Base-by-base conservation (phyloP, 805 yeast genomes). In the Ascoidea tarda region DNA sequence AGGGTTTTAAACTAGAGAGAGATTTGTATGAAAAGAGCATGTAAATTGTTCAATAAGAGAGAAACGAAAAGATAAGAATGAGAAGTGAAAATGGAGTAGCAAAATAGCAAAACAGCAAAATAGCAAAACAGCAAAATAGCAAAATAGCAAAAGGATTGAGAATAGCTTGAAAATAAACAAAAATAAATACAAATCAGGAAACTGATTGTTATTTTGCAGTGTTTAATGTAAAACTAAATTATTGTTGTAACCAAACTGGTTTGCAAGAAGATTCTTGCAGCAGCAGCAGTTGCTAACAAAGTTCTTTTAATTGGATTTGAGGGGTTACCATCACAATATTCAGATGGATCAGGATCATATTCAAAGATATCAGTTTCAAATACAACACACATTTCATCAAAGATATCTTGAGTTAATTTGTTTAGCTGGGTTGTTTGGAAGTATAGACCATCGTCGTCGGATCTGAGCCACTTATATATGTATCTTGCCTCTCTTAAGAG, bases 221-320 rank as follows among this genome's bases (percentile, higher is more conserved):
- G 28, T 21, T 21, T 21, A 3, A 21, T 21, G 28, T 21, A 21
- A 21, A 21, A 21, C 28, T 21, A 21, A 21, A 21, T 21, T 21
- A 21, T 21, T 21, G 28, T 3, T 21, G 28, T 21, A 21, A 32
- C n/a, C 2, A 8, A n/a, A 16, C 50, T 33, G 6, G 52, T 46
- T n/a, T n/a, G 86, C 66, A 81, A 77, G 66, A 81, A 82, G 4
- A 78, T 73, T 59, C 87, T 73, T 4, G 87, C 87, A 6, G 87
- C 88, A 14, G 85, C 69, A 14, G 78, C 87, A 49, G 72, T 69
- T 4, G 82, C 83, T 68, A 83, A 81, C 59, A 83, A 68, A 49
- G 78, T 73, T 62, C 79, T 76, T 50, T 68, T 73, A 54, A 70
- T 58, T 8, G 69, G 68, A 32, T 70, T 65, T 33, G 64, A 60